Conservation (phyloP, 2,329 filamentous ascomycete genomes). For the Tetracladium maxilliforme region DNA sequence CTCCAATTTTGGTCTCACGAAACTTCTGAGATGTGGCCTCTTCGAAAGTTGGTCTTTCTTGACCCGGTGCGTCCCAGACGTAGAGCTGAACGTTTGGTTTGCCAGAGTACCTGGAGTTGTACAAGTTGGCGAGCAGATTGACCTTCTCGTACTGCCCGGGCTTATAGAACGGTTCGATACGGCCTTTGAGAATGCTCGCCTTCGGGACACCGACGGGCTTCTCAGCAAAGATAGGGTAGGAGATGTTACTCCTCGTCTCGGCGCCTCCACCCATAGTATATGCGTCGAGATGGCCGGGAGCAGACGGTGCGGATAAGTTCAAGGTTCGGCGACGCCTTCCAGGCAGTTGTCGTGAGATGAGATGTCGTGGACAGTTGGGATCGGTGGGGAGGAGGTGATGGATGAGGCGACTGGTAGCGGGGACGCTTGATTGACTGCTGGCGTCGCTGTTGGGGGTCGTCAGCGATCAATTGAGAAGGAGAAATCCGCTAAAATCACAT, state of each 20-base stretch:
- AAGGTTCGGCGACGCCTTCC: too few species aligned
- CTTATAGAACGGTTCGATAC: conserved; percentile 68
- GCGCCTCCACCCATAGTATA: conserved; percentile 18
- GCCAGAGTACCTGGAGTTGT: too few species aligned
- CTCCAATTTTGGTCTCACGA: conserved; percentile 57
- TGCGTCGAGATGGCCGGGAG: too few species aligned
- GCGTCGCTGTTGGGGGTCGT: too few species aligned
- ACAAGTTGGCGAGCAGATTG: conserved; percentile 61
- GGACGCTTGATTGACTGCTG: too few species aligned
- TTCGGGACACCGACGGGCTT: conserved; percentile 63
- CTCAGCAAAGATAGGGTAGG: conserved; percentile 14
- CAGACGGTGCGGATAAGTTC: too few species aligned
- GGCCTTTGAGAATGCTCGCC: conserved; percentile 68
- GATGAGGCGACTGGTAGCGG: too few species aligned
- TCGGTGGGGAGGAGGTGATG: too few species aligned
- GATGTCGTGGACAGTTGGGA: too few species aligned
- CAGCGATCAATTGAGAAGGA: too few species aligned
- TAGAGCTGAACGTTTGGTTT: conserved; percentile 68
- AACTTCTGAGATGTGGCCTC: conserved; percentile 69
- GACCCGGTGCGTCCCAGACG: conserved; percentile 71
- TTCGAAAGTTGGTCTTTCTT: conserved; percentile 70
- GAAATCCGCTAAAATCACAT: too few species aligned
- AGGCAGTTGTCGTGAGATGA: too few species aligned
- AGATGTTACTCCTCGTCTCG: conserved; percentile 9
- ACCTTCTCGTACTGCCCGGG: conserved; percentile 64